Evolutionary conservation across 169 alveolate genomes (phyloP), one percentile per base, ranked within the genome.

Genomic region (Ichthyophthirius multifiliis): DNA sequence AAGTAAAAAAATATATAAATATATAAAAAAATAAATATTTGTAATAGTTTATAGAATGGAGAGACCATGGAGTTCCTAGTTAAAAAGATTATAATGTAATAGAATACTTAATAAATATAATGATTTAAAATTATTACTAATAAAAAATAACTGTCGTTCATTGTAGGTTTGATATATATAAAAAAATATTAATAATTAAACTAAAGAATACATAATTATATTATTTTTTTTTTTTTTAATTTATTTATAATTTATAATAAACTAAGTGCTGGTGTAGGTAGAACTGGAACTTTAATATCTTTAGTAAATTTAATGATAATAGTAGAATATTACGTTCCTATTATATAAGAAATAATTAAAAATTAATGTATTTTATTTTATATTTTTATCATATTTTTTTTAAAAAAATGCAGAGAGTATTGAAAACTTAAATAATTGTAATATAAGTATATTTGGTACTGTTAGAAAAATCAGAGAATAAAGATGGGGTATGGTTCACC

Each of bases 241-340:
- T 12, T 34, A 5, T 15, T 20, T 2, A 6, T 67, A 45, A 6
- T 45, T n/a, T 45, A 6, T n/a, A 6, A 45, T n/a, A 6, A 6
- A 45, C 4, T 67, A 9, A 79, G 95, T 67, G 98, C 98, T 0
- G 98, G 98, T 23, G 91, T 90, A 16, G 97, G 97, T 0, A 88
- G 98, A 71, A 93, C 97, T 34, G 98, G 98, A 23, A 91, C 96
- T 73, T 79, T 93, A 15, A 89, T 95, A 46, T 93, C 96, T 5
- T 76, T 94, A 27, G 86, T 73, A 43, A 87, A 90, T 67, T 43
- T 87, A 23, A 46, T 92, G 46, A 34, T 71, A 15, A 39, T 75
- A 18, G 63, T 71, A 0, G 43, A 48, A 20, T 39, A 55, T 16
- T 39, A 55, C n/a, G 43, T 55, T 23, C 71, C 71, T 18, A 55